Base-by-base conservation (phyloP, 106 monocot genomes). In the Triglochin maritima region DNA sequence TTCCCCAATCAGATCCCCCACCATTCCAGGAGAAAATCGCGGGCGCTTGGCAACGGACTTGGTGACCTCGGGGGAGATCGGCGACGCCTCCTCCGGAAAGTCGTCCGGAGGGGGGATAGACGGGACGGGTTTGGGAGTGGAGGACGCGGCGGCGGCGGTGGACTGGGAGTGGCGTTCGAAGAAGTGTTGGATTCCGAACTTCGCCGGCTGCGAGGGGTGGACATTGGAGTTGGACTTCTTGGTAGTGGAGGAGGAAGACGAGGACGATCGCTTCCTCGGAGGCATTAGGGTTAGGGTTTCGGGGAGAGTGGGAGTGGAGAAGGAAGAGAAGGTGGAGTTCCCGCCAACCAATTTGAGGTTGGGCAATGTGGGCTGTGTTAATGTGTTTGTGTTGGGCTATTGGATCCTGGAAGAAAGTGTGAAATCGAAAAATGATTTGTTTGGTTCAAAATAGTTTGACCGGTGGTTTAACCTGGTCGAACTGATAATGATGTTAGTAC, bases 151-250 rank as follows among this genome's bases (percentile, higher is more conserved):
- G 4, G 78, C 66, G 55, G 84, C 69, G 17, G 75, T 53, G 46
- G 87, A 42, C 77, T 88, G 91, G 12, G 86, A 74, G 71, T 87
- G 94, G 62, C 98, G 91, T 72, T 92, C 98, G 80, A 98, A 98
- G 77, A 98, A 92, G 65, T 98, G 98, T 72, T 88, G 98, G 72
- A 98, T 98, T 45, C 98, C 92, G 66, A 84, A 98, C 80, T 88
- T 98, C 53, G 98, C 69, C 0, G 91, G 78, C 74, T 88, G 88
- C 42, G 85, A 85, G 3, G 69, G 74, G 56, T 83, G 83, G 55
- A 65, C 41, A 48, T 6, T 53, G 54, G 72, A 64, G 69, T 67
- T 79, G 6, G 91, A 46, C 56, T 86, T 92, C 65, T 67, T 92
- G 47, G 75, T 47, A 46, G 79, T 53, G 12, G 75, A 69, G 44